A percentile compares a stretch with the other conserved stretches of the same genome.
Conservation (phyloP, 2,329 filamentous ascomycete species). For the Ceratocystis lukuohia region DNA sequence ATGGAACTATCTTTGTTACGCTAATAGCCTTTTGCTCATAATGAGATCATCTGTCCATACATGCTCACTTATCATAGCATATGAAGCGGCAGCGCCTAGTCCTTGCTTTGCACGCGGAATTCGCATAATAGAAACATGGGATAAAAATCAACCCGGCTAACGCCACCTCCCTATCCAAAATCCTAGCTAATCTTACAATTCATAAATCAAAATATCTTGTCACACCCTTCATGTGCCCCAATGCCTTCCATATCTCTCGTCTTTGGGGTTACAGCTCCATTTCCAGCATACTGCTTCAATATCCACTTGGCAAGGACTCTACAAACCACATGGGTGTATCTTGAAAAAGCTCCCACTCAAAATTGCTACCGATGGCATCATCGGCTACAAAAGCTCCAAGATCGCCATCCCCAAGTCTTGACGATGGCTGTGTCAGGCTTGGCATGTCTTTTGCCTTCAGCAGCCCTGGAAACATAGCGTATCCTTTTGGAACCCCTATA, state of each 20-base stretch:
- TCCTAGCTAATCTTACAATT: not conserved
- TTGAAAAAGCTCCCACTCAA: not conserved
- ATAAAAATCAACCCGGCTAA: not conserved
- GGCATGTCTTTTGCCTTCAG: not conserved
- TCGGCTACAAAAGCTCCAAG: conserved; percentile 17
- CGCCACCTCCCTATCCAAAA: not conserved
- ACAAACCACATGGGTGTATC: conserved; percentile 4
- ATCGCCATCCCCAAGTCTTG: not conserved
- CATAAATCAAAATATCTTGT: not conserved
- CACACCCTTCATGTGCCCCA: not conserved
- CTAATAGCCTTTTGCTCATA: no score
- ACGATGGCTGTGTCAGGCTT: not conserved
- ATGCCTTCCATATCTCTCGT: not conserved
- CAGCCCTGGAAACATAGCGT: not conserved
- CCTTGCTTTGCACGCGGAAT: no score
- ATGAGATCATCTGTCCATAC: no score
- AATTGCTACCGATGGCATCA: conserved; percentile 10
- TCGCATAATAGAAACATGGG: no score
- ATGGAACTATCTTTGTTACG: no score
- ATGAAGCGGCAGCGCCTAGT: no score
- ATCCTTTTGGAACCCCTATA: not conserved
- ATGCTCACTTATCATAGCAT: no score
- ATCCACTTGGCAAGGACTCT: not conserved
- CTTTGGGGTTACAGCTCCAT: not conserved
- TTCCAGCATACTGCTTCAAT: not conserved